Conservation (phyloP, 805 yeast genomes). For the Saccharomyces eubayanus region DNA sequence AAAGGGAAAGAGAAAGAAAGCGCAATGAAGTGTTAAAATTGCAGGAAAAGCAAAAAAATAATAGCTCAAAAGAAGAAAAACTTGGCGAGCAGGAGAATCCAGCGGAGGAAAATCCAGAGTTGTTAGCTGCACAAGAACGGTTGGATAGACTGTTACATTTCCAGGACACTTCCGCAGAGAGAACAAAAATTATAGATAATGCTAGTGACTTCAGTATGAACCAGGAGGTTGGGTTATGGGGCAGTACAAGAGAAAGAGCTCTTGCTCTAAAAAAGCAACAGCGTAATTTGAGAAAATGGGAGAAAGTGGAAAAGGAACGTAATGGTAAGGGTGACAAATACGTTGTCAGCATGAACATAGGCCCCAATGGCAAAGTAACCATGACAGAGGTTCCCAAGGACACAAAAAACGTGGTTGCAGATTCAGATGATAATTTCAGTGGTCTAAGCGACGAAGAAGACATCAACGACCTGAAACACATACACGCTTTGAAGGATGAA, state of each 20-base stretch:
- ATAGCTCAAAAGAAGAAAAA: constrained; percentile 30
- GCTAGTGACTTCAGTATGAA: constrained; percentile 70
- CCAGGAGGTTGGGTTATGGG: constrained; percentile 60
- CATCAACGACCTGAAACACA: constrained; percentile 23
- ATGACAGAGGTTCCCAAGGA: constrained; percentile 41
- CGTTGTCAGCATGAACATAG: constrained; percentile 68
- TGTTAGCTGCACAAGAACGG: constrained; percentile 61
- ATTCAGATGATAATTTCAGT: constrained; percentile 26
- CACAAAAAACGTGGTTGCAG: constrained; percentile 17
- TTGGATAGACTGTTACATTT: constrained; percentile 66
- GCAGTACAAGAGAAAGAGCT: constrained; percentile 77
- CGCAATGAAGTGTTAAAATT: constrained; percentile 27
- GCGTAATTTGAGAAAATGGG: constrained; percentile 54
- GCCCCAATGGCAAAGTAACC: constrained; percentile 67
- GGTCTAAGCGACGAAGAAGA: constrained; percentile 35
- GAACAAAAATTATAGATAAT: constrained; percentile 88
- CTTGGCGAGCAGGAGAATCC: constrained; percentile 35
- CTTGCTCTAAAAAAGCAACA: constrained; percentile 82
- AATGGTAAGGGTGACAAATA: constrained; percentile 62
- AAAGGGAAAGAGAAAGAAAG: constrained; percentile 31
- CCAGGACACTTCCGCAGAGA: constrained; percentile 79
- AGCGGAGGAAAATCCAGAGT: constrained; percentile 45
- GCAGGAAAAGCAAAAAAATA: constrained; percentile 24
- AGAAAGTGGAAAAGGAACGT: constrained; percentile 48
- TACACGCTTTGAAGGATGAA: constrained; percentile 22